Base-by-base conservation (phyloP, 2,329 filamentous ascomycete genomes). In the Torrubiellomyces zombiae region DNA sequence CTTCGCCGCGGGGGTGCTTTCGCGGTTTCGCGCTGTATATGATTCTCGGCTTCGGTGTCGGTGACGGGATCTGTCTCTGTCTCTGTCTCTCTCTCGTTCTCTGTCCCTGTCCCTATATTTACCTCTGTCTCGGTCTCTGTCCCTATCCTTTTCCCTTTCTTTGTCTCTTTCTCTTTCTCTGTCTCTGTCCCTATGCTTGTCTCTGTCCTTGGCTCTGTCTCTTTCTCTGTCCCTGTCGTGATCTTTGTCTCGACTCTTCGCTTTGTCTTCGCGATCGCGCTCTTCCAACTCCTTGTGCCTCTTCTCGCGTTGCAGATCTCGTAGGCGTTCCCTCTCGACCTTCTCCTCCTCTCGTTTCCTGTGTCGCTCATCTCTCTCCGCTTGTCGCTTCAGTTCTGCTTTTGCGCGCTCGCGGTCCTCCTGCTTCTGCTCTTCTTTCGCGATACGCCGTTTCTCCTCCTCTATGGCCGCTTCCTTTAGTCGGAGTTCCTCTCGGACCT, bases 371-470 rank as follows among this genome's bases (percentile, higher is more conserved):
- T 64, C 60, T 29, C 60, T 47, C 32, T 64, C 60, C 28, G 55
- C 56, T 29, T 60, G 56, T 6, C 60, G 53, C 34, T 60, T 60
- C 4, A 53, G 39, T 31, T 65, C 60, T 6, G 58, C 59, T 23
- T 58, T 54, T 28, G 63, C 59, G 4, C 53, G 48, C 33, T 62
- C 59, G 14, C 50, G 53, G 30, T 63, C 60, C 16, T 54, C 48
- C 26, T 53, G 54, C 38, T 59, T 61, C 18, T 60, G 62, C 48
- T 67, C 61, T 41, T 73, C 63, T 14, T 55, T 56, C 20, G 65
- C 63, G 21, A 70, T 64, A 27, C 63, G 60, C 15, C 56, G 56
- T 39, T 70, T 70, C 45, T 74, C 67, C 40, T 67, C 71, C 28
- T 74, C 62, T 17, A 68, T 64, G 27, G 67, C 64, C 12, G 58